phyloP scores from a whole-genome alignment of 495 filamentous ascomycete species.

The Parathielavia hyrcaniae region DNA sequence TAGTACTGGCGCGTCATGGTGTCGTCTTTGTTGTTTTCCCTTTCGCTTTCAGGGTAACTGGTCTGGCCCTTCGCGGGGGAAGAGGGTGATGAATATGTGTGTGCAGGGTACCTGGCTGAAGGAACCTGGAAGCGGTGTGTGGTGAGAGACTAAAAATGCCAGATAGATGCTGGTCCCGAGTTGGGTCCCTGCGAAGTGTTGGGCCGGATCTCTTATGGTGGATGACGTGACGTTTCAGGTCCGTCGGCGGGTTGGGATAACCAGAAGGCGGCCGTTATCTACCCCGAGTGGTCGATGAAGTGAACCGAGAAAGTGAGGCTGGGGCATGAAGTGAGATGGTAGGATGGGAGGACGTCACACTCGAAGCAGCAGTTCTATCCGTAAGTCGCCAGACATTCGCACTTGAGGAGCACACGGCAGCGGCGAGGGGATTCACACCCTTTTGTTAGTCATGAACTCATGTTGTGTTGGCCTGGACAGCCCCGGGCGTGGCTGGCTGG shows the following conservation, averaged over 20 bases:
- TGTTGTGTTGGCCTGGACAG: neutral
- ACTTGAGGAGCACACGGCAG: too few species aligned
- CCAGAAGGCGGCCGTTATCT: too few species aligned
- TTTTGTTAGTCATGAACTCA: neutral
- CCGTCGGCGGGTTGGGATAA: too few species aligned
- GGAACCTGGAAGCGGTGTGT: neutral
- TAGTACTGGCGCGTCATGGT: conserved; percentile 22
- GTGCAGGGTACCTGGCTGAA: neutral
- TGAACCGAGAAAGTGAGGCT: too few species aligned
- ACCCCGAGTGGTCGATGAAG: too few species aligned
- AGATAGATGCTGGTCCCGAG: too few species aligned
- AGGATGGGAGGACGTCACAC: neutral
- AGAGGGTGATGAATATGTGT: neutral
- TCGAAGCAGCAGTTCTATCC: too few species aligned
- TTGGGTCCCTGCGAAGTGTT: too few species aligned
- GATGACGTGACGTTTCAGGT: too few species aligned
- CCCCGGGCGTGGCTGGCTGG: neutral
- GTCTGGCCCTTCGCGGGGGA: neutral
- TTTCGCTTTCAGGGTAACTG: neutral
- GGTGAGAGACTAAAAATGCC: neutral
- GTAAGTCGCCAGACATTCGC: too few species aligned
- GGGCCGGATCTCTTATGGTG: too few species aligned
- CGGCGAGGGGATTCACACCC: neutral
- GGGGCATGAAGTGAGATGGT: too few species aligned
- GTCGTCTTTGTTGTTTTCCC: neutral